Base-by-base conservation (phyloP, 192 early-diverging fungal genomes). In the Entomortierella beljakovae region DNA sequence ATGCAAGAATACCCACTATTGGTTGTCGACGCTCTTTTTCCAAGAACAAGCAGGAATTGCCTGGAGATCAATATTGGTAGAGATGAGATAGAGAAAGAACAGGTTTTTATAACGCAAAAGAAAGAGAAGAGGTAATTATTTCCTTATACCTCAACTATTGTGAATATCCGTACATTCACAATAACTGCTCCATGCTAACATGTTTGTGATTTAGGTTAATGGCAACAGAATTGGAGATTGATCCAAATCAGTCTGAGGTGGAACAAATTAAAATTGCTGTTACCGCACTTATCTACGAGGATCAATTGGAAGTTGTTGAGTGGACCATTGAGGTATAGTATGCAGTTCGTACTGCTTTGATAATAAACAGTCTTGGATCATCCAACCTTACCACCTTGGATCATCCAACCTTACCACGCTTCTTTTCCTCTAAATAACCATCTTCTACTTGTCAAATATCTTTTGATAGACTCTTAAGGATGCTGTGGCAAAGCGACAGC, bases 21-120 rank as follows among this genome's bases (percentile, higher is more conserved):
- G 15, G 82, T 88, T 22, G 70, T 89, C 0, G 92, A 93, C 73
- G 85, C 83, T 2, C 64, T 92, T 11, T 89, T 87, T 60, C 81
- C 84, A 29, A 89, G 79, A 51, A 69, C 72, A 3, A 68, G 64
- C 25, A 72, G 65, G 25, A 53, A 29, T 37, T 83, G 83, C n/a
- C 37, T 73, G 29, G 80, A 81, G 6, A 79, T 80, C 32, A 68
- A 74, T 31, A 63, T 81, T 10, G 57, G 80, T 3, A 57, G 62
- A 29, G 42, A 64, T 23, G 59, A 59, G 32, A 50, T 38, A 6
- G 74, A 68, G 32, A 60, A 54, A 23, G 37, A 35, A 25, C 29
- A 42, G 4, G 35, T 34, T 10, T 61, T 34, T 2, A 20, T 57
- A 13, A 20, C 29, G 2, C 42, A 34, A 18, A 80, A 63, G 61